Base-by-base conservation (phyloP, 1,284 basidiomycete species). In the Naganishia cerealis region DNA sequence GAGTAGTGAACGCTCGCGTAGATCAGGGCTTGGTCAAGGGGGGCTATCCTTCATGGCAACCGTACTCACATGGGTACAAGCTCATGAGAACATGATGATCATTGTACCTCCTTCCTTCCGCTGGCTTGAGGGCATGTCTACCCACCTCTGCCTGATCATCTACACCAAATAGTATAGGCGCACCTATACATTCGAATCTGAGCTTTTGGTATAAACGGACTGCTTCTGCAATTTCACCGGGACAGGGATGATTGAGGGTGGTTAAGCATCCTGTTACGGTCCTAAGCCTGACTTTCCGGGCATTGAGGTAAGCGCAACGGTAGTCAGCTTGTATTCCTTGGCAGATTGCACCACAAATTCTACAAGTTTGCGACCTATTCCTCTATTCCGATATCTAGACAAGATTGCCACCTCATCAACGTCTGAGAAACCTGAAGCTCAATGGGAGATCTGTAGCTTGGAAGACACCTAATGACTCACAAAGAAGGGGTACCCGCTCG, bases 351-450 rank as follows among this genome's bases (percentile, higher is more conserved):
- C 10, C 10, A 48, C 46, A 48, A 48, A 48, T n/a, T 63, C 50
- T 39, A 63, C 21, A 8, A 63, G 50, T 42, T 54, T 63, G 29
- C 59, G 59, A 42, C 59, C 59, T 36, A 63, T 42, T 54, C 59
- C 59, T n/a, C 15, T 21, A 18, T 21, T 26, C 24, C 54, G 59
- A 24, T 40, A 52, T 10, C 16, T n/a, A 8, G 59, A 50, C 38
- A 63, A 18, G n/a, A 63, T 52, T 3, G 50, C 59, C 5, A 63
- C n/a, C 18, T 63, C 50, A 18, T 63, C 61, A n/a, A 63, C 50
- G 38, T 63, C 61, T 63, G 21, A 21, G 6, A 33, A 33, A 33
- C 29, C 6, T 33, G 6, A 6, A 24, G 21, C n/a, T 8, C n/a
- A n/a, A 48, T n/a, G 15, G 39, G 4, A 5, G 15, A 33, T 9